phyloP scores from a whole-genome alignment of 257 asterid species.

The Cinchona pubescens region DNA sequence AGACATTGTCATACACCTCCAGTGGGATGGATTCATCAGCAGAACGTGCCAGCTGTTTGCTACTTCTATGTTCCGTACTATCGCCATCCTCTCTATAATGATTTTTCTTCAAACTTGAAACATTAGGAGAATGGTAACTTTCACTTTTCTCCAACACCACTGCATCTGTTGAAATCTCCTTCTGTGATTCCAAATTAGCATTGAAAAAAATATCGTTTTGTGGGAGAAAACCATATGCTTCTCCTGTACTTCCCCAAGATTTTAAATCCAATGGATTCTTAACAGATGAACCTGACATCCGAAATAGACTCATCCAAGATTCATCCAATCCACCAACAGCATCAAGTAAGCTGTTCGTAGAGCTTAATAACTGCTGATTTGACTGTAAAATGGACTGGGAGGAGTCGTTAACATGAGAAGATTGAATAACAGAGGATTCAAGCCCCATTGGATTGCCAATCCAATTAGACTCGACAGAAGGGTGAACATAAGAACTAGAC shows the following conservation, averaged over 20 bases:
- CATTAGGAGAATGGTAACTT: slow-evolving; percentile 16
- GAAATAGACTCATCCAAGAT: slow-evolving; percentile 14
- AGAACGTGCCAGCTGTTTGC: slow-evolving; percentile 33
- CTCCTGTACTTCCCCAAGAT: background rate
- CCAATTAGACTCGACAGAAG: slow-evolving; percentile 21
- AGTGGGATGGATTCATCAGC: slow-evolving; percentile 28
- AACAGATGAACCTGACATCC: slow-evolving; percentile 9
- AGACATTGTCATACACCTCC: slow-evolving; percentile 36
- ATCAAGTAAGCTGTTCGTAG: slow-evolving; percentile 17
- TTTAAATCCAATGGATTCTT: slow-evolving; percentile 3
- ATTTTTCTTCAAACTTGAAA: slow-evolving; percentile 22
- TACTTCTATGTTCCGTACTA: slow-evolving; percentile 25
- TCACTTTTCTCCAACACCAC: slow-evolving; percentile 2
- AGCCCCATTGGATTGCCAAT: slow-evolving; percentile 9
- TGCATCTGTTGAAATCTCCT: background rate
- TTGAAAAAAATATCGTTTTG: background rate
- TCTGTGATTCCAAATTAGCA: background rate
- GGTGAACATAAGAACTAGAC: slow-evolving; percentile 14
- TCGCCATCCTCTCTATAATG: slow-evolving; percentile 17
- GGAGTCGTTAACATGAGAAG: background rate
- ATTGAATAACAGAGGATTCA: slow-evolving; percentile 5
- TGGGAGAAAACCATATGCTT: background rate
- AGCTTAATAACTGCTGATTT: slow-evolving; percentile 18
- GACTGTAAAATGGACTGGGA: slow-evolving; percentile 5
- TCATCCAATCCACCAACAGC: slow-evolving; percentile 25